Evolutionary conservation across 257 asterid genomes (phyloP).

Genomic region (Paulownia fortunei): DNA sequence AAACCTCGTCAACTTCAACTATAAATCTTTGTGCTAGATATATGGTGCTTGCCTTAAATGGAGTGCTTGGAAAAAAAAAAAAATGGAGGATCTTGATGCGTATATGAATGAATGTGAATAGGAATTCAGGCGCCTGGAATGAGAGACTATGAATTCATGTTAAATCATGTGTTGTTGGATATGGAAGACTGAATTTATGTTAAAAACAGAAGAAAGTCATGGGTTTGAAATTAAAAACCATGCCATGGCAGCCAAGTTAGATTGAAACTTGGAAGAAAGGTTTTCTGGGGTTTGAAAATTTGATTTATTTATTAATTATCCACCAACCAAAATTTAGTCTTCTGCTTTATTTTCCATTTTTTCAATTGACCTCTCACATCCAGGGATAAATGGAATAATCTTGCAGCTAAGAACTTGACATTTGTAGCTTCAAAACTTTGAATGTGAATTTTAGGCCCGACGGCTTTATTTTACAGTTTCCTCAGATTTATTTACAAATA

Average conservation of each 20-base stretch:
- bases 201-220: constrained; percentile 28
- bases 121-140: too few relatives aligned
- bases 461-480: constrained; percentile 5
- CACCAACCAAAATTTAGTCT: constrained; percentile 14
- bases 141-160: background rate
- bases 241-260: constrained; percentile 23
- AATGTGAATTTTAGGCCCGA: constrained; percentile 36
- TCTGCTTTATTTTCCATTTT: background rate
- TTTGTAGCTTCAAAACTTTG: constrained; percentile 33
- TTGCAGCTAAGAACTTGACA: constrained; percentile 35
- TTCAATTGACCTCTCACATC: constrained; percentile 9
- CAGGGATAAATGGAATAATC: background rate
- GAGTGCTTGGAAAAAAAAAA: background rate
- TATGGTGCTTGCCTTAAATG: too few relatives aligned
- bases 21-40: background rate
- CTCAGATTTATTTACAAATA: background rate
- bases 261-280: constrained; percentile 33
- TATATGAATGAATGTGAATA: too few relatives aligned
- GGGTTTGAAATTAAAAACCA: constrained; percentile 19
- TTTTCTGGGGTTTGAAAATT: constrained; percentile 22
- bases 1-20: background rate
- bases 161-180: background rate
- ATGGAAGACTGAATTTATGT: constrained; percentile 27
- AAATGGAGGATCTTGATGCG: background rate
- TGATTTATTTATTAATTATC: background rate